These are phyloP conservation scores for Ceratobasidium theobromae DNA, from an alignment of 1,284 basidiomycete genomes.

Conservation along the genomic window DNA sequence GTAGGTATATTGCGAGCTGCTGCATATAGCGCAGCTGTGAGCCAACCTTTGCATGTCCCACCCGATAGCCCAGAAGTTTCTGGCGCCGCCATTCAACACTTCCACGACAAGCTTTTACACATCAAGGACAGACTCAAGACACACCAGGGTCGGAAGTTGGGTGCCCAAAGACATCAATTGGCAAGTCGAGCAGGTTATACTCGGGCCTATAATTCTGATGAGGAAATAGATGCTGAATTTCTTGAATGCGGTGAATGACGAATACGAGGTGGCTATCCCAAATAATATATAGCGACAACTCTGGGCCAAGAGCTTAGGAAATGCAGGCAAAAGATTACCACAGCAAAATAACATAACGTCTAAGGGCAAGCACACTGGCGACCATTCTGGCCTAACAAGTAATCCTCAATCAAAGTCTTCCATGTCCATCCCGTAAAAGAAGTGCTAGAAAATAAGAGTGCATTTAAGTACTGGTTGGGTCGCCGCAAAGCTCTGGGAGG, in stretches of 20 bases:
- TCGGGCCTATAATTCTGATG: neutral
- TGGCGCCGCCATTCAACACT: constrained; percentile 75
- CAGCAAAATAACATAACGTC: neutral
- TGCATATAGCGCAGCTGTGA: constrained; percentile 72
- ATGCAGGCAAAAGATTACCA: no score
- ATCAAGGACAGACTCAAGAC: constrained; percentile 80
- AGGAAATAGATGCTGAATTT: constrained; percentile 19
- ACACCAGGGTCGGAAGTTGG: constrained; percentile 63
- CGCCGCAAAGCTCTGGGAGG: neutral
- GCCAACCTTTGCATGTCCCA: constrained; percentile 67
- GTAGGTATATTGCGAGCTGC: constrained; percentile 82
- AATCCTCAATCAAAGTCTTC: constrained; percentile 54
- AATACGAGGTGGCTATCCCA: constrained; percentile 20
- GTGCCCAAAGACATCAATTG: constrained; percentile 69
- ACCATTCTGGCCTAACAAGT: neutral
- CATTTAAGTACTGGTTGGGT: neutral
- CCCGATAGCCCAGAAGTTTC: constrained; percentile 42
- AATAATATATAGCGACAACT: neutral
- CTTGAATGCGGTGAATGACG: constrained; percentile 4
- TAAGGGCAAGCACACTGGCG: neutral
- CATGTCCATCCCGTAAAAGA: constrained; percentile 62
- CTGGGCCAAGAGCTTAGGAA: no score
- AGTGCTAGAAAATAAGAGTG: constrained; percentile 44
- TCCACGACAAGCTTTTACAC: constrained; percentile 82
- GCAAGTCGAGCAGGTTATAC: constrained; percentile 49